These are phyloP conservation scores for Picochlorum costavermella DNA, from an alignment of 139 green algal species.

Conservation along the genomic window DNA sequence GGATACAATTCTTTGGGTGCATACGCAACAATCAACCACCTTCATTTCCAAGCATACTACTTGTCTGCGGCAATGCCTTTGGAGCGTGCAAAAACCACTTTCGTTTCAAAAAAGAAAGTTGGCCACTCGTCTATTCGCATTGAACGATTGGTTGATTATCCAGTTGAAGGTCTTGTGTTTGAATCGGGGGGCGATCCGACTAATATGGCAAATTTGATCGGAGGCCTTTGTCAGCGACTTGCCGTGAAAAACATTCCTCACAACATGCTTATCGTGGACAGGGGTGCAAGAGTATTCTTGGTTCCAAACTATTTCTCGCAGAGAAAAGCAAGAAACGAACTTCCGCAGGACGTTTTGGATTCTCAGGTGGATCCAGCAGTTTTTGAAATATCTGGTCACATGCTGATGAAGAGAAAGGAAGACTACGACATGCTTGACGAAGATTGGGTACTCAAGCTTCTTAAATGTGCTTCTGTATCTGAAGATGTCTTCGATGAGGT, in stretches of 20 bases:
- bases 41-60: slow-evolving; percentile 95
- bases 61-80: slow-evolving; percentile 68
- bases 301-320: slow-evolving; percentile 74
- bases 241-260: slow-evolving; percentile 76
- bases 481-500: slow-evolving; percentile 46
- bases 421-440: slow-evolving; percentile 76
- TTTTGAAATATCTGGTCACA: slow-evolving; percentile 94
- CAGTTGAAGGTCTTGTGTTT: slow-evolving; percentile 78
- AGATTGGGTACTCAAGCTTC: slow-evolving; percentile 48
- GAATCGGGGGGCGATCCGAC: slow-evolving; percentile 57
- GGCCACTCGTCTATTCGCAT: slow-evolving; percentile 36
- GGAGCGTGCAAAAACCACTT: slow-evolving; percentile 66
- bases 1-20: slow-evolving; percentile 95
- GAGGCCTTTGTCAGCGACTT: slow-evolving; percentile 53
- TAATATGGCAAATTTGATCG: slow-evolving; percentile 57
- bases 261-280: slow-evolving; percentile 94
- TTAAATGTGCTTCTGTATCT: slow-evolving; percentile 51
- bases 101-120: slow-evolving; percentile 16
- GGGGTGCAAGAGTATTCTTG: slow-evolving; percentile 81
- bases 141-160: slow-evolving; percentile 67
- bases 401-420: slow-evolving; percentile 83
- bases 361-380: slow-evolving; percentile 84
- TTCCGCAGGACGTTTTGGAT: slow-evolving; percentile 57
- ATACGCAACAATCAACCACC: slow-evolving; percentile 98
- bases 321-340: slow-evolving; percentile 59